These are phyloP conservation scores for Alternaria solani DNA, from an alignment of 2,329 filamentous ascomycete genomes.

Conservation along the genomic window DNA sequence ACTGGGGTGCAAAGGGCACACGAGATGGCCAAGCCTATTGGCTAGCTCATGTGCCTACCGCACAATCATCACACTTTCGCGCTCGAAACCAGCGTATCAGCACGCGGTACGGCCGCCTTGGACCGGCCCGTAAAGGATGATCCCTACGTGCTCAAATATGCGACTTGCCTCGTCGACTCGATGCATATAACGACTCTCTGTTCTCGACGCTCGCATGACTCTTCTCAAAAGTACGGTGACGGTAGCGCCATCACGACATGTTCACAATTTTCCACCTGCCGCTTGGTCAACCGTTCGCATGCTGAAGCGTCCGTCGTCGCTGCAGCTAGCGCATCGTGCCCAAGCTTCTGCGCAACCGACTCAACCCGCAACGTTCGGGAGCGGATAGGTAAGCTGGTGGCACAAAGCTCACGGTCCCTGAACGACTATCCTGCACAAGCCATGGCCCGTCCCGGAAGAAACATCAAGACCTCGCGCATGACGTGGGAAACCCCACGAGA, in stretches of 20 bases:
- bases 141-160: conserved; percentile 19
- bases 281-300: conserved; percentile 17
- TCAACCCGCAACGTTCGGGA: conserved; percentile 18
- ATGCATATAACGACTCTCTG: conserved; percentile 26
- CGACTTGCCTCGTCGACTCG: conserved; percentile 18
- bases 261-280: conserved; percentile 3
- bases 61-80: conserved; percentile 37
- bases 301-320: neutral
- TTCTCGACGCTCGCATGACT: conserved; percentile 14
- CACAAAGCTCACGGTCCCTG: conserved; percentile 34
- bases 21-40: conserved; percentile 21
- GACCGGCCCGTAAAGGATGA: conserved; percentile 38
- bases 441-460: conserved; percentile 27
- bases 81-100: conserved; percentile 27
- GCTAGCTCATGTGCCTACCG: conserved; percentile 19
- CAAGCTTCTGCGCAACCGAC: conserved; percentile 26
- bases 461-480: conserved; percentile 29
- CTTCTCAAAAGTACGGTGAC: conserved; percentile 25
- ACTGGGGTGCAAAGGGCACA: conserved; percentile 30
- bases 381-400: conserved; percentile 34
- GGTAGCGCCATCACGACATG: conserved; percentile 22
- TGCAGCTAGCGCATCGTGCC: conserved; percentile 12
- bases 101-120: conserved; percentile 26
- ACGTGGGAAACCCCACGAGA: conserved; percentile 32
- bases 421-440: conserved; percentile 27